A percentile compares a stretch with the other conserved stretches of the same genome.
Evolutionary conservation across 495 filamentous ascomycete species (phyloP).

Genomic region (Lasiosphaeria ovina): DNA sequence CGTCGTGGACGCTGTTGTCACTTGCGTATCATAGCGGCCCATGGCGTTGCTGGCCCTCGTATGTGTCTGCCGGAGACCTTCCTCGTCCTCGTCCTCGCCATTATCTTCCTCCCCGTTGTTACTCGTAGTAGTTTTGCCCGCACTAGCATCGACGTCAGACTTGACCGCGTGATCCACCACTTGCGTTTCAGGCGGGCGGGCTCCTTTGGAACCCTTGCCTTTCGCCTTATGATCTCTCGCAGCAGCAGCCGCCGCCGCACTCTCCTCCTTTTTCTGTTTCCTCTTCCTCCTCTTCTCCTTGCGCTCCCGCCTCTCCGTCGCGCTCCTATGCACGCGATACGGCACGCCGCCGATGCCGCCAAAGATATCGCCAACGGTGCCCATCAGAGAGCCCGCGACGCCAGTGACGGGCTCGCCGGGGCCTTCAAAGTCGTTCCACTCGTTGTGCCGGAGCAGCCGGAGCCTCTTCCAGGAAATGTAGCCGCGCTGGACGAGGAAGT

Average conservation of each 20-base stretch:
- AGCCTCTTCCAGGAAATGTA: conserved; percentile 63
- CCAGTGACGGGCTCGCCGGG: conserved; percentile 74
- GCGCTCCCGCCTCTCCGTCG: conserved; percentile 47
- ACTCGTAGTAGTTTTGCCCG: not conserved
- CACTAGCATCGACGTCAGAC: not conserved
- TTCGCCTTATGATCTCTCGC: conserved; percentile 14
- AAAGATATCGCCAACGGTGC: conserved; percentile 52
- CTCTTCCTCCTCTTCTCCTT: conserved; percentile 42
- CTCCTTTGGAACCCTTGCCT: conserved; percentile 2
- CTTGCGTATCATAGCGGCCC: conserved; percentile 15
- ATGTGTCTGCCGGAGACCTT: conserved; percentile 9
- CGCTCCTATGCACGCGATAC: conserved; percentile 51
- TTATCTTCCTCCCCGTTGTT: conserved; percentile 5
- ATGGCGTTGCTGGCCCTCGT: conserved; percentile 25
- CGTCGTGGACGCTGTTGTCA: conserved; percentile 20
- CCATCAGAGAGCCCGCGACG: conserved; percentile 53
- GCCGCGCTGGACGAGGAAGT: conserved; percentile 57
- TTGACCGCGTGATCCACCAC: conserved; percentile 8
- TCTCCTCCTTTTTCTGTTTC: conserved; percentile 39
- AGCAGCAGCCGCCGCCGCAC: conserved; percentile 4
- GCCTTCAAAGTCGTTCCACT: conserved; percentile 80
- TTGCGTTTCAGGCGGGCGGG: conserved; percentile 4
- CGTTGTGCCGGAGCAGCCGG: conserved; percentile 62
- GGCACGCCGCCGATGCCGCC: conserved; percentile 60
- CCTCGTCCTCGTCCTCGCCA: not conserved